phyloP scores from a whole-genome alignment of 78 protist species.

The Isochrysis galbana region DNA sequence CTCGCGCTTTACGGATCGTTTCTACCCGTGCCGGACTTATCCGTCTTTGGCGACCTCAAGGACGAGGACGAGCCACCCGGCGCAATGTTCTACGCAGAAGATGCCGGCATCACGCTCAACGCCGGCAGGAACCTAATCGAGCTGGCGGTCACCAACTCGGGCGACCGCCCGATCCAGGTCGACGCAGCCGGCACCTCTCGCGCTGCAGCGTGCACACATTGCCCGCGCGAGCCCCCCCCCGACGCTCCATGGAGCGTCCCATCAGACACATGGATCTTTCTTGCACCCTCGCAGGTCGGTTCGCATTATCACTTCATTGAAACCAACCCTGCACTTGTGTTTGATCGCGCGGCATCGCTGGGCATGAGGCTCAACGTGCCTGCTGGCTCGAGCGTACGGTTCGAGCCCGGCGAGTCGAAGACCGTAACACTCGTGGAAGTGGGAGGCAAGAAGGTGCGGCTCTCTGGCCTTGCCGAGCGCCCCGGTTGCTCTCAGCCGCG shows the following conservation, averaged over 20 bases:
- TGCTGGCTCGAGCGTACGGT: slow-evolving; percentile 46
- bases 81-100: not conserved
- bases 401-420: slow-evolving; percentile 54
- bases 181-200: no score
- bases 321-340: slow-evolving; percentile 28
- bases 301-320: slow-evolving; percentile 54
- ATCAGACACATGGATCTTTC: no score
- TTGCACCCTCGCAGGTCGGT: slow-evolving; percentile 48
- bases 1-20: slow-evolving; percentile 45
- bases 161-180: slow-evolving; percentile 48
- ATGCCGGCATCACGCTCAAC: slow-evolving; percentile 1
- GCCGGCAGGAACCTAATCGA: slow-evolving; percentile 25
- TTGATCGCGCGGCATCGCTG: slow-evolving; percentile 22
- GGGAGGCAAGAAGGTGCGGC: not conserved
- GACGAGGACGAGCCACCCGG: not conserved
- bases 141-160: slow-evolving; percentile 20
- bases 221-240: no score
- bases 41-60: not conserved
- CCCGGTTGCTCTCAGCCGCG: no score
- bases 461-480: not conserved
- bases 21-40: slow-evolving; percentile 28
- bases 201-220: not conserved
- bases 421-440: slow-evolving; percentile 6
- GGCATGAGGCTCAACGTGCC: slow-evolving; percentile 41
- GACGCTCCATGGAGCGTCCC: no score